Percentiles rank a stretch among this genome's conserved stretches.
Evolutionary conservation across 768 basidiomycete genomes (phyloP).

Genomic region (Mycena venus): DNA sequence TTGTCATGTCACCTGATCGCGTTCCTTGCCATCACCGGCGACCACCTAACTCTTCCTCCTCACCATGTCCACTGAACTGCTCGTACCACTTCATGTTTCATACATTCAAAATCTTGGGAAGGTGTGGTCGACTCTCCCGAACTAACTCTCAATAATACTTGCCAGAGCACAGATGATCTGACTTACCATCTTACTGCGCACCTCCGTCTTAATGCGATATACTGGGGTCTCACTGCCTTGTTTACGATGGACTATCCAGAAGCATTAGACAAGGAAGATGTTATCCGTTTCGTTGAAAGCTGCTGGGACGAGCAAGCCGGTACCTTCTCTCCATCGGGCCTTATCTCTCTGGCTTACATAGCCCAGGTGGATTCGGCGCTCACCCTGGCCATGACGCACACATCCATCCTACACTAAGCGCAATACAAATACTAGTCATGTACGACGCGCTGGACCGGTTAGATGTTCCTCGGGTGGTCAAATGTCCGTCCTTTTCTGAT

Average conservation of each 20-base stretch:
- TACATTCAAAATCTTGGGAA: slow-evolving; percentile 85
- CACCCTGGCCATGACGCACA: slow-evolving; percentile 96
- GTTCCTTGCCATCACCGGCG: too few relatives aligned
- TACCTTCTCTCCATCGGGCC: slow-evolving; percentile 37
- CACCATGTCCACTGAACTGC: slow-evolving; percentile 35
- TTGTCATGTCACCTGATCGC: too few relatives aligned
- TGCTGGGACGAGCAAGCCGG: slow-evolving; percentile 97
- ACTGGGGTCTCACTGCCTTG: slow-evolving; percentile 95
- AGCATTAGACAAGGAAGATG: slow-evolving; percentile 85
- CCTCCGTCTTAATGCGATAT: slow-evolving; percentile 94
- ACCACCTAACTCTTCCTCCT: not conserved
- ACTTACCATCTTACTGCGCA: slow-evolving; percentile 93
- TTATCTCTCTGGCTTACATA: slow-evolving; percentile 8
- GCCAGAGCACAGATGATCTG: slow-evolving; percentile 86
- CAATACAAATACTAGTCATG: slow-evolving; percentile 91
- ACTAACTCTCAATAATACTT: not conserved
- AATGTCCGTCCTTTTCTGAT: slow-evolving; percentile 62
- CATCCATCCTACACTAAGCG: slow-evolving; percentile 87
- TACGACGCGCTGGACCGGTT: slow-evolving; percentile 85
- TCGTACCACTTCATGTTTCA: slow-evolving; percentile 73
- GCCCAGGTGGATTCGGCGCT: slow-evolving; percentile 88
- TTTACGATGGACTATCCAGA: slow-evolving; percentile 84
- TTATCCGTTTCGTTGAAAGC: slow-evolving; percentile 90
- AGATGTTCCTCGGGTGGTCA: slow-evolving; percentile 76
- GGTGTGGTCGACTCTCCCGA: slow-evolving; percentile 49